A percentile compares a stretch with the other conserved stretches of the same genome.
These are phyloP conservation scores for Penicillium aurantiogriseum DNA, from an alignment of 2,329 filamentous ascomycete genomes.

Conservation along the genomic window DNA sequence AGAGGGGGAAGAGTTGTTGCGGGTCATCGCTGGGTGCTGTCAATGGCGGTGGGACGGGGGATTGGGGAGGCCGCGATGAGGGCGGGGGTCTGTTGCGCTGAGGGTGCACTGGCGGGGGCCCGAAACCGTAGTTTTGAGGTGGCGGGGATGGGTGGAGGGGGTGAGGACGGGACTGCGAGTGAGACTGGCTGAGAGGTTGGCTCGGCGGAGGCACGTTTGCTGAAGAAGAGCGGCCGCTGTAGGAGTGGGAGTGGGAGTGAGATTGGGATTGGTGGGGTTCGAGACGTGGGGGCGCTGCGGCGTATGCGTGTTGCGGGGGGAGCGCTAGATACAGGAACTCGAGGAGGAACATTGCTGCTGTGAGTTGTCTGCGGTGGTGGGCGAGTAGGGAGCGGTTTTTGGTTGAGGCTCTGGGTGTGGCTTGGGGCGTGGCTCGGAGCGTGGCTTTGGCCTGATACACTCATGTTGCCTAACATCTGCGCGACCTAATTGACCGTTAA, in stretches of 20 bases:
- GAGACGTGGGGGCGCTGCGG: constrained; percentile 18
- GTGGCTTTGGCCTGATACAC: constrained; percentile 28
- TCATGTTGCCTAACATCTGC: constrained; percentile 44
- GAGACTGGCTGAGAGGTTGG: constrained; percentile 24
- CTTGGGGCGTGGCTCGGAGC: constrained; percentile 12
- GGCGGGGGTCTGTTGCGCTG: constrained; percentile 57
- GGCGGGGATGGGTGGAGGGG: constrained; percentile 45
- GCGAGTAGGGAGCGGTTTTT: constrained; percentile 29
- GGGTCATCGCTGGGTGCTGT: constrained; percentile 52
- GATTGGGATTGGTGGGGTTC: constrained; percentile 11
- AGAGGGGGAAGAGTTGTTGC: constrained; percentile 72
- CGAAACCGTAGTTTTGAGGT: constrained; percentile 50
- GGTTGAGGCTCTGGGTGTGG: constrained; percentile 20
- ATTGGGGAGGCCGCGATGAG: constrained; percentile 63
- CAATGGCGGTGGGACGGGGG: constrained; percentile 56
- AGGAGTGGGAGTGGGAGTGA: constrained; percentile 16
- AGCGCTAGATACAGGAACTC: constrained; percentile 26
- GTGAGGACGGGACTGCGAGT: constrained; percentile 46
- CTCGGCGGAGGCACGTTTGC: constrained; percentile 15
- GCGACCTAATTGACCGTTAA: constrained; percentile 39
- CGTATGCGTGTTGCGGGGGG: constrained; percentile 22
- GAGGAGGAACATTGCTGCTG: constrained; percentile 26
- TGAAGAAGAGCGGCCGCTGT: constrained; percentile 22
- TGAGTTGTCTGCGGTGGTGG: constrained; percentile 24
- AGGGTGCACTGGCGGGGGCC: constrained; percentile 52